phyloP scores from a whole-genome alignment of 2,329 filamentous ascomycete species.

The Rhynchosporium agropyri region DNA sequence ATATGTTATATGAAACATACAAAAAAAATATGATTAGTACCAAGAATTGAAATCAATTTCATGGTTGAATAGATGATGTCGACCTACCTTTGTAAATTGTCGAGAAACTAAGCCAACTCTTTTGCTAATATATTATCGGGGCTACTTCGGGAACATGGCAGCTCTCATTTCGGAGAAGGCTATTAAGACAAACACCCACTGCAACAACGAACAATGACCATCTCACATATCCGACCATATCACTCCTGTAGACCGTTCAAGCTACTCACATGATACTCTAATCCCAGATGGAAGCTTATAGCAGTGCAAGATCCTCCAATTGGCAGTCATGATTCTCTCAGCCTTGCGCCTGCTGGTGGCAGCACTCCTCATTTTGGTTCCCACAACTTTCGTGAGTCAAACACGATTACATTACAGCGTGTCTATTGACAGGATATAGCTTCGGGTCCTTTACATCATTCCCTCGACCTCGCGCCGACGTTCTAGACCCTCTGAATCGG shows the following conservation, averaged over 20 bases:
- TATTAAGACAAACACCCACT: background rate
- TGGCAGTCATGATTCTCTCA: slow-evolving; percentile 24
- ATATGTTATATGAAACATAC: too few species aligned
- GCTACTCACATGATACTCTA: slow-evolving; percentile 1
- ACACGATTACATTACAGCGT: background rate
- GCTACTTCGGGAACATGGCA: slow-evolving; percentile 1
- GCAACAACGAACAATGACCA: background rate
- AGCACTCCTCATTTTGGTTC: slow-evolving; percentile 31
- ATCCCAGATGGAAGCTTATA: too few species aligned
- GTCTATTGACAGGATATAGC: slow-evolving; percentile 28
- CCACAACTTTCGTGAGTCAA: slow-evolving; percentile 37
- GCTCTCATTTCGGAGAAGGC: background rate
- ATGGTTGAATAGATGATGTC: too few species aligned
- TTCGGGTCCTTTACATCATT: slow-evolving; percentile 40
- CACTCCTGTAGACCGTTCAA: background rate
- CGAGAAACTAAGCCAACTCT: too few species aligned
- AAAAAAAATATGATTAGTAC: too few species aligned
- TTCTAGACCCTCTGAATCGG: slow-evolving; percentile 19
- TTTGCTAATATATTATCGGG: background rate
- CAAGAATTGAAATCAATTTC: too few species aligned
- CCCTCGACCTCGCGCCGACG: slow-evolving; percentile 26
- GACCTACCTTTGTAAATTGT: too few species aligned
- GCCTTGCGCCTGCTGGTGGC: slow-evolving; percentile 34
- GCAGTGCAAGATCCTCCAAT: too few species aligned
- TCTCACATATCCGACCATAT: background rate